A percentile compares a stretch with the other conserved stretches of the same genome.
These are phyloP conservation scores for Ophiostoma triangulosporum DNA, from an alignment of 2,329 filamentous ascomycete genomes.

Conservation along the genomic window DNA sequence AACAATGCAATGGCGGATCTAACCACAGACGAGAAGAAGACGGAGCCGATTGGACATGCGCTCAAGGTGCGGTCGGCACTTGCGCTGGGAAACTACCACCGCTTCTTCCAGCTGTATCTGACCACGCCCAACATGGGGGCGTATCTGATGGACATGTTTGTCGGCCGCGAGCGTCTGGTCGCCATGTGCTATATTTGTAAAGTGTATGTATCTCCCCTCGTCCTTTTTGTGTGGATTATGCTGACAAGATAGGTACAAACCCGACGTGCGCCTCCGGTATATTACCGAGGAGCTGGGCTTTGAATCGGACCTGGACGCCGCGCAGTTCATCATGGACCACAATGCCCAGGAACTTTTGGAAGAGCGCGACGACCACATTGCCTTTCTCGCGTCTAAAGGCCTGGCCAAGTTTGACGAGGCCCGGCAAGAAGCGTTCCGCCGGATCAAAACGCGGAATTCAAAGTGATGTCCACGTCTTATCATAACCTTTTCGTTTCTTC, in stretches of 20 bases:
- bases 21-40: constrained; percentile 90
- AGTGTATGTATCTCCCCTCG: constrained; percentile 53
- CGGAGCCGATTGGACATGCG: constrained; percentile 76
- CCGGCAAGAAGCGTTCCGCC: constrained; percentile 61
- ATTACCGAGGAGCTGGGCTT: constrained; percentile 94
- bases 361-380: constrained; percentile 60
- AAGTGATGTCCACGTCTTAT: constrained; percentile 47
- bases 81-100: constrained; percentile 91
- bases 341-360: constrained; percentile 63
- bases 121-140: constrained; percentile 93
- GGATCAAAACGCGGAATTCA: constrained; percentile 88
- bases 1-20: constrained; percentile 98
- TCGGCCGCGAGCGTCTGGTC: constrained; percentile 79
- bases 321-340: constrained; percentile 77
- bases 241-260: constrained; percentile 61
- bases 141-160: constrained; percentile 99
- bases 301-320: constrained; percentile 79
- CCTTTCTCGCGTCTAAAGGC: constrained; percentile 63
- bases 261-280: constrained; percentile 76
- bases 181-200: constrained; percentile 87
- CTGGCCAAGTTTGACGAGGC: constrained; percentile 59
- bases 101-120: constrained; percentile 91
- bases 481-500: neutral
- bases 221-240: neutral
- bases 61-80: constrained; percentile 81